Evolutionary conservation across 2,329 filamentous ascomycete species (phyloP).

Genomic region (Dothideomycetidae sp.): DNA sequence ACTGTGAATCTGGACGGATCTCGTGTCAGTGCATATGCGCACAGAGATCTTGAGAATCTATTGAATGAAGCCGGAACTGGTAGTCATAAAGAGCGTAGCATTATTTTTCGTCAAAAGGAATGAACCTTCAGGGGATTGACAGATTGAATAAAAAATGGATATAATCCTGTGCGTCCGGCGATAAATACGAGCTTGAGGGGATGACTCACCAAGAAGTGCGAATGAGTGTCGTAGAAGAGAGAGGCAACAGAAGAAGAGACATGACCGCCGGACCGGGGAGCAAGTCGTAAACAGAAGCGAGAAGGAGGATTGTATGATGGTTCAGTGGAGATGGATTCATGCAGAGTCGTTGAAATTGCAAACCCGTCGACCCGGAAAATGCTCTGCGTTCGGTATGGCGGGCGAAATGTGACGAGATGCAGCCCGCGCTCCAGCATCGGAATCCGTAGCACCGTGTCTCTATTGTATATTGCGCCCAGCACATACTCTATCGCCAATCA

Average conservation of each 20-base stretch:
- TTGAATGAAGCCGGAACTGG: constrained; percentile 1
- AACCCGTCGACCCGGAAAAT: background rate
- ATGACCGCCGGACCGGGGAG: background rate
- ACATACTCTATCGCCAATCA: too few species aligned
- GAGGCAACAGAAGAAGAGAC: background rate
- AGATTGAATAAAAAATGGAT: constrained; percentile 47
- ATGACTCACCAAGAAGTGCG: background rate
- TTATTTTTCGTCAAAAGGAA: constrained; percentile 41
- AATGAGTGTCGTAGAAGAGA: background rate
- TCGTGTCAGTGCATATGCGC: too few species aligned
- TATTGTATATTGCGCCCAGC: too few species aligned
- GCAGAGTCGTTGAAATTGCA: background rate
- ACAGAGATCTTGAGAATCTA: too few species aligned
- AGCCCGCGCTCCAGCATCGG: too few species aligned
- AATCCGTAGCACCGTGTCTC: too few species aligned
- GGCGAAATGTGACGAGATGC: too few species aligned
- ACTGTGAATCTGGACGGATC: too few species aligned
- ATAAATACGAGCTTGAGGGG: background rate
- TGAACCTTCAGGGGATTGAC: constrained; percentile 64
- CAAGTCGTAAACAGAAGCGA: background rate
- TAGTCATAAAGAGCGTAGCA: constrained; percentile 31
- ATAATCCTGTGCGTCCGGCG: constrained; percentile 40
- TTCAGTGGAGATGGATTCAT: too few species aligned
- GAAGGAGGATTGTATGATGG: background rate
- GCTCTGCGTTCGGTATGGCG: background rate